These are phyloP conservation scores for Chloropicon primus DNA, from an alignment of 139 green algal genomes.

Conservation along the genomic window DNA sequence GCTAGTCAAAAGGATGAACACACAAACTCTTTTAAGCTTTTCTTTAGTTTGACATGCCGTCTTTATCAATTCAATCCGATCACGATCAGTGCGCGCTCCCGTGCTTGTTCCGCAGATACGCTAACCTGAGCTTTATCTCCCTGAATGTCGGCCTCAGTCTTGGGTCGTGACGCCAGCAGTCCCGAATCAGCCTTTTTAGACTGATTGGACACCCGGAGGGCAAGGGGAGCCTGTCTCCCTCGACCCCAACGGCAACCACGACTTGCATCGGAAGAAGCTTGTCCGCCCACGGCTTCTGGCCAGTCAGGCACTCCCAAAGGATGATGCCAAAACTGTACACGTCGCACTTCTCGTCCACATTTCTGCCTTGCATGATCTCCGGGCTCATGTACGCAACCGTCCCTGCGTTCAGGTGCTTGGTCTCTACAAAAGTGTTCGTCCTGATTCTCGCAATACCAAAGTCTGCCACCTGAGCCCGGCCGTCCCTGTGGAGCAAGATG, in stretches of 20 bases:
- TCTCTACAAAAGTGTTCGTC: slow-evolving; percentile 42
- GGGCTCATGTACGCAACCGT: slow-evolving; percentile 50
- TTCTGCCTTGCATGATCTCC: slow-evolving; percentile 22
- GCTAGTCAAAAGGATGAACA: too few species aligned
- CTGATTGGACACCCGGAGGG: slow-evolving; percentile 22
- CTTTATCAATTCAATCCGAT: too few species aligned
- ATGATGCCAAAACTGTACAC: slow-evolving; percentile 44
- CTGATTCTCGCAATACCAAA: slow-evolving; percentile 32
- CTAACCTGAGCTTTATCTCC: slow-evolving; percentile 6
- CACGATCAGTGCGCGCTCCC: background rate
- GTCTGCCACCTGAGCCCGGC: slow-evolving; percentile 48
- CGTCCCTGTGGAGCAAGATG: slow-evolving; percentile 43
- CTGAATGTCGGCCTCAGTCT: slow-evolving; percentile 36
- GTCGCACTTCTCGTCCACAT: background rate
- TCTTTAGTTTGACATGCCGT: too few species aligned
- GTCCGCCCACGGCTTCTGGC: slow-evolving; percentile 65
- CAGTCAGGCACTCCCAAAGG: slow-evolving; percentile 70
- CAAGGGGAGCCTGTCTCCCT: slow-evolving; percentile 37
- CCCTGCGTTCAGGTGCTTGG: slow-evolving; percentile 40
- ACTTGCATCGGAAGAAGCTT: slow-evolving; percentile 55
- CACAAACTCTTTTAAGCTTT: too few species aligned
- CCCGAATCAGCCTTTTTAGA: slow-evolving; percentile 33
- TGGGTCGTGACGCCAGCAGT: slow-evolving; percentile 51
- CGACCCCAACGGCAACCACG: slow-evolving; percentile 46
- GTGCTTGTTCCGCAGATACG: background rate